Conservation (phyloP, 768 basidiomycete species). For the Suillus bovinus region DNA sequence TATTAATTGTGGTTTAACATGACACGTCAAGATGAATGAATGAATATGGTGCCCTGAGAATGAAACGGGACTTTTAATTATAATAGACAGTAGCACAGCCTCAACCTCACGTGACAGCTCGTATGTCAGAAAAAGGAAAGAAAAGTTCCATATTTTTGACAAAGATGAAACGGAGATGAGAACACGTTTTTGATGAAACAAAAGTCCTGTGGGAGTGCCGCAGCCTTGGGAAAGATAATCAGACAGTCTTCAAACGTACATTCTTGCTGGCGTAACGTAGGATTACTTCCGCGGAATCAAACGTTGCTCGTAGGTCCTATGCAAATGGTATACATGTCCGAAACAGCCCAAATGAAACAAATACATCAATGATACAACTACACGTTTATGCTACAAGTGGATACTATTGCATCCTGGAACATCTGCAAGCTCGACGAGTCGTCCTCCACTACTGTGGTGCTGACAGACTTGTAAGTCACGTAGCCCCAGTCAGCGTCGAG, state of each 20-base stretch:
- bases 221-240: not conserved
- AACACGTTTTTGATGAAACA: not conserved
- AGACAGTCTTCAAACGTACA: not conserved
- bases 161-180: not conserved
- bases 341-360: not conserved
- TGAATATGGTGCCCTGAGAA: not conserved
- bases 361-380: not conserved
- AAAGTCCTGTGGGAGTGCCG: not conserved
- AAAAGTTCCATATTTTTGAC: not conserved
- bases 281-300: not conserved
- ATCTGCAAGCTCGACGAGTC: not conserved
- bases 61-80: too few species aligned
- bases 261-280: not conserved
- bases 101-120: too few species aligned
- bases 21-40: not conserved
- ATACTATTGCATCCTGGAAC: not conserved
- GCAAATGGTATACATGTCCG: not conserved
- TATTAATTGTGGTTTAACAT: not conserved
- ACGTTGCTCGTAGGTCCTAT: not conserved
- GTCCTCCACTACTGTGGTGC: not conserved
- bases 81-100: too few species aligned
- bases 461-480: constrained; percentile 19
- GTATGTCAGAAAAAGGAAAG: not conserved
- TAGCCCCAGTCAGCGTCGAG: constrained; percentile 26
- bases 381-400: not conserved